A percentile compares a stretch with the other conserved stretches of the same genome.
These are phyloP conservation scores for Aspergillus jensenii DNA, from an alignment of 2,329 filamentous ascomycete species.

Conservation along the genomic window DNA sequence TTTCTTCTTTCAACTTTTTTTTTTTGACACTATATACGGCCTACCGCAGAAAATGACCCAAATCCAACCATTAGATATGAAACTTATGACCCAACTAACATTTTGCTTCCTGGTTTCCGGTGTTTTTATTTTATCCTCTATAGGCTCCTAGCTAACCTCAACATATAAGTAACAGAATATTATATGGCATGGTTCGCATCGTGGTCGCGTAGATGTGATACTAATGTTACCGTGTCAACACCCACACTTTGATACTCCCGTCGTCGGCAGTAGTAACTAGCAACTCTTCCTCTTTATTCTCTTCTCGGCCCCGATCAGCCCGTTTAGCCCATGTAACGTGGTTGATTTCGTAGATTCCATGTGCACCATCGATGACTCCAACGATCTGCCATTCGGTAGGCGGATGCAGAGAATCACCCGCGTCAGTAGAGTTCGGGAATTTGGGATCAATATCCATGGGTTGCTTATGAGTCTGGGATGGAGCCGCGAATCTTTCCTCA, in stretches of 20 bases:
- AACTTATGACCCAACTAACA: slow-evolving; percentile 5
- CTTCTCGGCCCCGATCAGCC: slow-evolving; percentile 62
- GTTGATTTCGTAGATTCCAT: slow-evolving; percentile 93
- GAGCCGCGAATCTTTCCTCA: slow-evolving; percentile 56
- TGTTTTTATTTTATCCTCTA: slow-evolving; percentile 1
- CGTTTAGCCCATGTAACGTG: slow-evolving; percentile 84
- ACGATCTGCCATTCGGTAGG: slow-evolving; percentile 69
- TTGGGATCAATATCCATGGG: slow-evolving; percentile 25
- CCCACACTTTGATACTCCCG: slow-evolving; percentile 83
- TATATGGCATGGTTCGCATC: no score
- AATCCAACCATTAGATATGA: slow-evolving; percentile 7
- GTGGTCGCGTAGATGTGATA: no score
- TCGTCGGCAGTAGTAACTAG: slow-evolving; percentile 91
- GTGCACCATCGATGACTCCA: slow-evolving; percentile 68
- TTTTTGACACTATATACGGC: background rate
- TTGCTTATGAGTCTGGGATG: slow-evolving; percentile 3
- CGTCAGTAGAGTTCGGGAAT: background rate
- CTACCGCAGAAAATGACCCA: background rate
- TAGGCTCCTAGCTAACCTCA: background rate
- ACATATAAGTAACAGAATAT: no score
- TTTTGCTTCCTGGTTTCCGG: background rate
- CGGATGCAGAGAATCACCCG: background rate
- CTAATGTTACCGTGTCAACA: slow-evolving; percentile 41
- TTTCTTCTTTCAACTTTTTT: background rate
- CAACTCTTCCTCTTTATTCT: slow-evolving; percentile 68